Evolutionary conservation across 768 basidiomycete species (phyloP), one percentile per base, ranked within the genome.

Genomic region (Boletus vermiculosoides): DNA sequence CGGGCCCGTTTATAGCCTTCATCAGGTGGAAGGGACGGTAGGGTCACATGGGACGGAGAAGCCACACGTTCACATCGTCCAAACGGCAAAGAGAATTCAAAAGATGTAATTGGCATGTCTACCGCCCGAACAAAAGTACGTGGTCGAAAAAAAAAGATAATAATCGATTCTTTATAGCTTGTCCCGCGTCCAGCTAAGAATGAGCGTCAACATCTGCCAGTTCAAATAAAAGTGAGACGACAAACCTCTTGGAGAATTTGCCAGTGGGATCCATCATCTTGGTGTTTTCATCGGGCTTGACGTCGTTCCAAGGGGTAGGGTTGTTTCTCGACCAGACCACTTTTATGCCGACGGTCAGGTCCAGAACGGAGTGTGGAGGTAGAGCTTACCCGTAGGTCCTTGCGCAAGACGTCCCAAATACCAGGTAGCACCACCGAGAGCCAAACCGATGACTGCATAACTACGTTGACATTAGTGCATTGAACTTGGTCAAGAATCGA

Each of bases 281-380:
- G 52, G 81, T 89, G 61, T 83, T 83, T 73, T 94, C 85, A 66
- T 87, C 79, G 39, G 80, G 85, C 70, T 89, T 80, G 69, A 94
- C 81, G 55, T 83, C 80, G 74, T 91, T 90, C 90, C 90, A 94
- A n/a, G 93, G 93, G 22, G 85, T 86, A 36, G 92, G 92, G 79
- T 95, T 94, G 71, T 67, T 71, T 71, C 76, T 81, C 64, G 84
- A 80, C 85, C 84, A 86, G 55, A 85, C 71, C 54, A 84, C 83
- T 83, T 55, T 41, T 22, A 34, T 13, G 20, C 40, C 40, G 2
- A 30, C 5, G 34, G 51, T 65, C 44, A 58, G 56, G 36, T n/a
- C 20, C 16, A 15, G 46, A 23, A 45, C 13, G 4, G 31, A 2
- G 18, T 13, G 33, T 18, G 5, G 1, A 9, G 20, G 22, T 8